Conservation (phyloP, 139 green algal species). For the Chlamydomonas sp. region DNA sequence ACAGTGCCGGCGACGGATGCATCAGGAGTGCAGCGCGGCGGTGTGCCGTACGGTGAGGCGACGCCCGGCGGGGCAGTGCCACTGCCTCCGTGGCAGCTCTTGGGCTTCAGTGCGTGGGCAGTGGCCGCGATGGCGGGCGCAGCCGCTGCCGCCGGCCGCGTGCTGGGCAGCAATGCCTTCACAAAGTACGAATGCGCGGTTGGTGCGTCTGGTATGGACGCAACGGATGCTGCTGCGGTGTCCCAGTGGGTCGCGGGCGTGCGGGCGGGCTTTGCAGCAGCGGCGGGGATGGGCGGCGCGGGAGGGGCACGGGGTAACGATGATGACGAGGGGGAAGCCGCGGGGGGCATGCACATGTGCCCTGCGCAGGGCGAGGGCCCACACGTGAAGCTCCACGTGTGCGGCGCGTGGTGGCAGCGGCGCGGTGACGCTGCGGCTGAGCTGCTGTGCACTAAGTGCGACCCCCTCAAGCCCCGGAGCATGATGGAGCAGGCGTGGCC, state of each 20-base stretch:
- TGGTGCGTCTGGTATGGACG: not conserved
- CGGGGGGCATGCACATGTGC: too few species aligned
- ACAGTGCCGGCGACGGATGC: not conserved
- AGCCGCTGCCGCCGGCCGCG: not conserved
- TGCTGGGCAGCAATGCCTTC: not conserved
- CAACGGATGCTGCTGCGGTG: not conserved
- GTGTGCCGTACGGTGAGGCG: not conserved
- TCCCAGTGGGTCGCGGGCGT: not conserved
- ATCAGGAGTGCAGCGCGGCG: not conserved
- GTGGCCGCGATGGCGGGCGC: not conserved
- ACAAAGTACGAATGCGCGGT: not conserved
- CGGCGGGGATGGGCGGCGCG: too few species aligned
- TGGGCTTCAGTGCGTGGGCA: slow-evolving; percentile 1
- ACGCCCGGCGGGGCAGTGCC: not conserved
- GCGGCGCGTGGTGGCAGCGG: too few species aligned
- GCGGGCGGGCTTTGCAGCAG: not conserved
- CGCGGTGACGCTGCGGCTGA: too few species aligned
- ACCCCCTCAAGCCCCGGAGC: not conserved
- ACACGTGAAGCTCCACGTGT: too few species aligned
- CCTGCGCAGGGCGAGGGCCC: too few species aligned
- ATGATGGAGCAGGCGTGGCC: not conserved
- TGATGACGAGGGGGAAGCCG: too few species aligned
- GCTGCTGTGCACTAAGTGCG: not conserved
- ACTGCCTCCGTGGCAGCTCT: slow-evolving; percentile 1
- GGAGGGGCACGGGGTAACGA: too few species aligned